Percentiles rank a stretch among this genome's conserved stretches.
phyloP scores from a whole-genome alignment of 495 filamentous ascomycete genomes.

The Trichoderma parareesei region DNA sequence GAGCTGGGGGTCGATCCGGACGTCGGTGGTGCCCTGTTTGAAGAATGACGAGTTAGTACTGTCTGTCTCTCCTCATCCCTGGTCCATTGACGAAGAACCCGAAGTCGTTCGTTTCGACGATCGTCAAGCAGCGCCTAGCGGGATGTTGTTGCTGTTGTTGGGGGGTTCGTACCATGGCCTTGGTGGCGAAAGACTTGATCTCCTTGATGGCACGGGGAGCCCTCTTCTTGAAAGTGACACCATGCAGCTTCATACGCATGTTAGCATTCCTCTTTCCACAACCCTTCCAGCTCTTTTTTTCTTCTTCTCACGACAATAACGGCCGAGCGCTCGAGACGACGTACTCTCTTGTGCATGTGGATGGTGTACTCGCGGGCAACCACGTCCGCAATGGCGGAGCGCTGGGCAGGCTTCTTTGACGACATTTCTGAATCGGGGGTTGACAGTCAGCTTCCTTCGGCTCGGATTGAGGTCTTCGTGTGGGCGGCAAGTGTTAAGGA shows the following conservation, averaged over 20 bases:
- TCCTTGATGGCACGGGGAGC: conserved; percentile 98
- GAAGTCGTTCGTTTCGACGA: not conserved
- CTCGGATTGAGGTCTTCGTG: not conserved
- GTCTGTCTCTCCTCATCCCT: not conserved
- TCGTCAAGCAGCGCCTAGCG: not conserved
- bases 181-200: conserved; percentile 84
- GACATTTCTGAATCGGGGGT: conserved; percentile 54
- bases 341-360: conserved; percentile 99
- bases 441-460: conserved; percentile 13
- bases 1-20: conserved; percentile 93
- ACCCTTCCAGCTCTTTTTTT: too few relatives aligned
- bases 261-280: conserved; percentile 15
- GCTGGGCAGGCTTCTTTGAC: conserved; percentile 55
- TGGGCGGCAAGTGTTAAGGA: conserved; percentile 1
- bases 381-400: conserved; percentile 95
- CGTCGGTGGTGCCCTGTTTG: conserved; percentile 83
- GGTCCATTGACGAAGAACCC: not conserved
- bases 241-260: conserved; percentile 62
- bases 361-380: conserved; percentile 99
- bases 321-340: conserved; percentile 40
- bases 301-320: conserved; percentile 3
- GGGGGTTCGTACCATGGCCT: conserved; percentile 78
- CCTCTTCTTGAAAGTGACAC: conserved; percentile 98
- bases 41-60: conserved; percentile 11
- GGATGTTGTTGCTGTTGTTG: conserved; percentile 9